Conservation (phyloP, 2,329 filamentous ascomycete genomes). For the Stylonectria norvegica region DNA sequence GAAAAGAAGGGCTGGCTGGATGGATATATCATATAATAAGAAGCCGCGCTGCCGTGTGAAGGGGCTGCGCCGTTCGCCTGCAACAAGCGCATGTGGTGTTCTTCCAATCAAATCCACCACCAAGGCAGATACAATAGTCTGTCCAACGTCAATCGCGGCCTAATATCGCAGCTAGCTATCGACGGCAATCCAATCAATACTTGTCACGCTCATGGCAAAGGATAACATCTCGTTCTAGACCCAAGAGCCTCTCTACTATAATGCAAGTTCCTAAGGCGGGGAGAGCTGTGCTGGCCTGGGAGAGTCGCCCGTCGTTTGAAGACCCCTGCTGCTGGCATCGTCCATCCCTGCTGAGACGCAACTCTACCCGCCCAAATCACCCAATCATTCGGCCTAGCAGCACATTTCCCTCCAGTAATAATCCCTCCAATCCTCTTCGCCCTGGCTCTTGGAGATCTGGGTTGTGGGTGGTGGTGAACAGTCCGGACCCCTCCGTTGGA, state of each 20-base stretch:
- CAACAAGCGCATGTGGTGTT: constrained; percentile 1
- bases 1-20: no score
- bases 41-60: neutral
- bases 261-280: no score
- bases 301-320: neutral
- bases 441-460: constrained; percentile 17
- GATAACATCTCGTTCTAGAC: no score
- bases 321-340: neutral
- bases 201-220: neutral
- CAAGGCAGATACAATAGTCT: neutral
- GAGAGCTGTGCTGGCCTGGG: no score
- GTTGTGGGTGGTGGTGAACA: constrained; percentile 8
- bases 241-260: no score
- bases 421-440: neutral
- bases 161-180: neutral
- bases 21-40: no score
- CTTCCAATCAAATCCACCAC: neutral
- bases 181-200: constrained; percentile 1
- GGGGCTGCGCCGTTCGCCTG: neutral
- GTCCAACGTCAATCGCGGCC: neutral
- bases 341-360: neutral
- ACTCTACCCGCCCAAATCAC: neutral
- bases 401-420: neutral
- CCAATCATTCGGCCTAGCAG: neutral
- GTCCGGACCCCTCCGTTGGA: constrained; percentile 8